Conservation (phyloP, 2,329 filamentous ascomycete species). For the Leptographium radiaticola region DNA sequence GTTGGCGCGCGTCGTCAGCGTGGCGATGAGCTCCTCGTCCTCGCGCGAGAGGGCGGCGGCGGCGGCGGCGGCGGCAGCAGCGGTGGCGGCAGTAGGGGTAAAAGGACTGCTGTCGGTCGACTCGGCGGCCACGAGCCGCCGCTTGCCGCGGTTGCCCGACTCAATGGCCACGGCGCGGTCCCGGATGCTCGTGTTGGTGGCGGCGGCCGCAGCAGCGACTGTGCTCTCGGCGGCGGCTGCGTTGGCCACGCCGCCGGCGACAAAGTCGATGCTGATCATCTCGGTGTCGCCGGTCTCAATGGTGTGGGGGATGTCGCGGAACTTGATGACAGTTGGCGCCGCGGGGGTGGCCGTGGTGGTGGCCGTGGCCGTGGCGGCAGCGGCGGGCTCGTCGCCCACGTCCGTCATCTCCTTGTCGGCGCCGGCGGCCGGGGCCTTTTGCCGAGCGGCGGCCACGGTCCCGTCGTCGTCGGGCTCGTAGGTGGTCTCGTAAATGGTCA, state of each 20-base stretch:
- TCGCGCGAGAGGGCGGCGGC: slow-evolving; percentile 38
- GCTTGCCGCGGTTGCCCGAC: slow-evolving; percentile 26
- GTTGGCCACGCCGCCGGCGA: slow-evolving; percentile 73
- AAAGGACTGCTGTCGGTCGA: slow-evolving; percentile 10
- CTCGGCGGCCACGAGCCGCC: slow-evolving; percentile 16
- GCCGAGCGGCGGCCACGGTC: not conserved
- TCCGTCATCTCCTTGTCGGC: slow-evolving; percentile 66
- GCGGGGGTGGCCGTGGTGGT: slow-evolving; percentile 21
- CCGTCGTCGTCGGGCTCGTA: slow-evolving; percentile 37
- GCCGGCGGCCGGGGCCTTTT: not conserved
- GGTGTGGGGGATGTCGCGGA: slow-evolving; percentile 72
- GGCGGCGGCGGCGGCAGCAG: slow-evolving; percentile 13
- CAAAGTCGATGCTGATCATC: slow-evolving; percentile 94
- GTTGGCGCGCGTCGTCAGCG: slow-evolving; percentile 77
- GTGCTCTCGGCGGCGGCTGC: slow-evolving; percentile 41
- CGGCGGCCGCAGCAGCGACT: slow-evolving; percentile 32
- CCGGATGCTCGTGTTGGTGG: slow-evolving; percentile 13
- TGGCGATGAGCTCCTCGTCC: slow-evolving; percentile 48
- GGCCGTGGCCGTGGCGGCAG: slow-evolving; percentile 20
- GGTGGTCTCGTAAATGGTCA: slow-evolving; percentile 82
- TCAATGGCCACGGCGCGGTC: slow-evolving; percentile 11
- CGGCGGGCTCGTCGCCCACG: not conserved
- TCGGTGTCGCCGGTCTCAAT: slow-evolving; percentile 92
- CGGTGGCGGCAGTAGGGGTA: not conserved
- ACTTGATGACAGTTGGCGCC: slow-evolving; percentile 49